Base-by-base conservation (phyloP, 2,329 filamentous ascomycete species). In the Alternaria novae-zelandiae region DNA sequence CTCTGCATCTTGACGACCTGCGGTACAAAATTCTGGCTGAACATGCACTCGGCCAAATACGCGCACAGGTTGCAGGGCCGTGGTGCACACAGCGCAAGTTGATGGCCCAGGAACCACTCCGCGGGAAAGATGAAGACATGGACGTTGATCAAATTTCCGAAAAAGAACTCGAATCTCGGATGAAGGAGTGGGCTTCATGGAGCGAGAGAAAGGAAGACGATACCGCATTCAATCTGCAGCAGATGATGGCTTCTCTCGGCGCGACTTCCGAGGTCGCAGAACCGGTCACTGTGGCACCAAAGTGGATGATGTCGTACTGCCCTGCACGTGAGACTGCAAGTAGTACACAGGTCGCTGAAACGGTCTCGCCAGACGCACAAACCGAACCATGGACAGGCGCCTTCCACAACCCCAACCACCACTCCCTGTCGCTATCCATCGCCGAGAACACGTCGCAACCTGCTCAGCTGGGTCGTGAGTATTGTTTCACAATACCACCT, bases 401-500 rank as follows among this genome's bases (percentile, higher is more conserved):
- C 26, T 78, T 78, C 30, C 71, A 79, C 69, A 80, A 79, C 61
- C 62, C 72, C 51, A 59, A 70, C 25, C 51, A 63, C 25, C 47
- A 68, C 23, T 64, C 76, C 41, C 63, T 79, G 45, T 23, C 73
- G 56, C 51, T 76, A 49, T 65, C 75, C 46, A 66, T 80, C 30
- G 64, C 64, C 21, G 53, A 67, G 26, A 63, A 50, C 12, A 54
- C 47, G 49, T 30, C 56, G 32, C 53, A 59, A 53, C 45, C 66
- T 32, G 8, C 55, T 44, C 51, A 28, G 45, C 47, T 61, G 58
- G 54, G 56, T 32, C 60, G 54, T 43, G 61, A 64, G 56, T 75
- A 78, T 51, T 63, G 67, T 67, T 83, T 84, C 67, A 77, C 72
- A 5, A 74, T 89, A 13, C 87, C 88, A 17, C 81, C 86, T 5